These are phyloP conservation scores for Gaeumannomyces sp. DNA, from an alignment of 2,329 filamentous ascomycete genomes.

Conservation along the genomic window DNA sequence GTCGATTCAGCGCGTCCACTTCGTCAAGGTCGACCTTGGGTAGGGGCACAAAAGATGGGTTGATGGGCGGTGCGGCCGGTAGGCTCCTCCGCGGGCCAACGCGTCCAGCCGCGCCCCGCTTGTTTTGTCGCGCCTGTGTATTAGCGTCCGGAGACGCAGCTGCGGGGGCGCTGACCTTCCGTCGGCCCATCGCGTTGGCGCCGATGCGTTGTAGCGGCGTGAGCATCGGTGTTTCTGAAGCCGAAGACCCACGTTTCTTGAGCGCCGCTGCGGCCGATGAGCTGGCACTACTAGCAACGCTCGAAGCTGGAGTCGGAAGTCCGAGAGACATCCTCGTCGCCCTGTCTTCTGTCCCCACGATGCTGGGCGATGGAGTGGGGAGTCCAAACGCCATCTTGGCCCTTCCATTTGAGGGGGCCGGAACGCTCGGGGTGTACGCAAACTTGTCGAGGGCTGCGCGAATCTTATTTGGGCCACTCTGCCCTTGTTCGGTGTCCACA, in stretches of 20 bases:
- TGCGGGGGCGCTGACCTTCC: slow-evolving; percentile 18
- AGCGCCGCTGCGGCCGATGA: not conserved
- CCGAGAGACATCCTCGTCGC: slow-evolving; percentile 19
- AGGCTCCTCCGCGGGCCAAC: slow-evolving; percentile 9
- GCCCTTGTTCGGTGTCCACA: not conserved
- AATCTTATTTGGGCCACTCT: not conserved
- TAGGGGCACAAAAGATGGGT: slow-evolving; percentile 49
- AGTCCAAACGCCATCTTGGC: slow-evolving; percentile 22
- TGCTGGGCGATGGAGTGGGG: slow-evolving; percentile 18
- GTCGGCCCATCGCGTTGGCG: slow-evolving; percentile 34
- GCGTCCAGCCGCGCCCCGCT: not conserved
- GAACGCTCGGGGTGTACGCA: slow-evolving; percentile 12
- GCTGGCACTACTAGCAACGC: slow-evolving; percentile 11
- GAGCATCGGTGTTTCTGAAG: slow-evolving; percentile 18
- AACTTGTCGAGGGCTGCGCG: slow-evolving; percentile 16
- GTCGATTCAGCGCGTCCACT: slow-evolving; percentile 42
- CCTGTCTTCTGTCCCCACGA: not conserved
- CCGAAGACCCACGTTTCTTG: slow-evolving; percentile 11
- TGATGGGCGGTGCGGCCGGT: slow-evolving; percentile 28
- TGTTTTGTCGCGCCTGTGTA: slow-evolving; percentile 16
- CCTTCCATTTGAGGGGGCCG: not conserved
- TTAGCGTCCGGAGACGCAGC: slow-evolving; percentile 17
- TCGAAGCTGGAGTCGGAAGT: slow-evolving; percentile 27
- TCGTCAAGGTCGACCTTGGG: slow-evolving; percentile 49
- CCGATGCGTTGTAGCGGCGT: slow-evolving; percentile 51